phyloP scores from a whole-genome alignment of 768 basidiomycete species.

The Leucocoprinus leucothites region DNA sequence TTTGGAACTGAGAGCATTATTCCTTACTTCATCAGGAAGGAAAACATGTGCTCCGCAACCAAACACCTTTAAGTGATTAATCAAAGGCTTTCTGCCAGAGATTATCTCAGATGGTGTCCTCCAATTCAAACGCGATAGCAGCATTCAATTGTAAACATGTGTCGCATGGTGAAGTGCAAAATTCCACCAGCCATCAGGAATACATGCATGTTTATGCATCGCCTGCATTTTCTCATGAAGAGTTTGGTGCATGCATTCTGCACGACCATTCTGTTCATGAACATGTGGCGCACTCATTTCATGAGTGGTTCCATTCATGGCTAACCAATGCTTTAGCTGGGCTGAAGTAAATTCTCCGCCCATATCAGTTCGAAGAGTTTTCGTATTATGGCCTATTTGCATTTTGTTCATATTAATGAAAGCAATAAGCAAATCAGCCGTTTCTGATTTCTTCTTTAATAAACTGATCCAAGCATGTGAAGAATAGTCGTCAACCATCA shows the following conservation, averaged over 20 bases:
- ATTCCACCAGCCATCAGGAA: slow-evolving; percentile 11
- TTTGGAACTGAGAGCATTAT: slow-evolving; percentile 19
- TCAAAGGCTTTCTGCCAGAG: slow-evolving; percentile 19
- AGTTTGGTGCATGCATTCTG: slow-evolving; percentile 9
- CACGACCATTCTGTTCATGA: neutral
- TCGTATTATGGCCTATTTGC: no score
- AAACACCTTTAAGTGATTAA: slow-evolving; percentile 23
- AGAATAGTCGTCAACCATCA: no score
- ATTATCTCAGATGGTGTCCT: slow-evolving; percentile 23
- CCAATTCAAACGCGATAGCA: slow-evolving; percentile 19
- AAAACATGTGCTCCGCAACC: slow-evolving; percentile 22
- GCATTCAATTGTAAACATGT: slow-evolving; percentile 26
- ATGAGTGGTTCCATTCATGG: no score
- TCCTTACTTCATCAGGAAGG: slow-evolving; percentile 12
- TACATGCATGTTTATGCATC: slow-evolving; percentile 6
- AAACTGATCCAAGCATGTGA: no score
- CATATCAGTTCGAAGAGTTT: no score
- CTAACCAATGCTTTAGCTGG: no score
- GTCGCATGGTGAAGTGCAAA: slow-evolving; percentile 18
- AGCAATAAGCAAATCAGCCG: no score
- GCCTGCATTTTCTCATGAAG: slow-evolving; percentile 11
- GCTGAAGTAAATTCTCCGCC: no score
- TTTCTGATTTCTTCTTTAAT: no score
- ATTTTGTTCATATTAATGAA: no score
- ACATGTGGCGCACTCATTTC: no score